These are phyloP conservation scores for Conidiobolus incongruus DNA, from an alignment of 371 early-diverging fungal genomes.

Conservation along the genomic window DNA sequence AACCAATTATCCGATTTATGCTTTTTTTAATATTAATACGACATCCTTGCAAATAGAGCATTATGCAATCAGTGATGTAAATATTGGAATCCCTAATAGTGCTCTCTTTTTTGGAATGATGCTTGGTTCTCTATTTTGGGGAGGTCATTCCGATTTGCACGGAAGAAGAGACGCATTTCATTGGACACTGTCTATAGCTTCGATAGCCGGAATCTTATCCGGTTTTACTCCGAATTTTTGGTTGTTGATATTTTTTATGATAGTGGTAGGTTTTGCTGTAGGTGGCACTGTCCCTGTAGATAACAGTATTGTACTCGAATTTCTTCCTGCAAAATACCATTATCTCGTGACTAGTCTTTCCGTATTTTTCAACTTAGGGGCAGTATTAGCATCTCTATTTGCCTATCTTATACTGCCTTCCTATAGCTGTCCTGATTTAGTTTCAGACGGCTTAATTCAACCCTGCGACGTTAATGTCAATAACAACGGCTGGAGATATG, in stretches of 20 bases:
- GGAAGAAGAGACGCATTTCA: conserved; percentile 61
- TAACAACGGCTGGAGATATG: conserved; percentile 55
- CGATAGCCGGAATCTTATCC: conserved; percentile 40
- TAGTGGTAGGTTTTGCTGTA: conserved; percentile 55
- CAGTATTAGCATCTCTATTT: conserved; percentile 41
- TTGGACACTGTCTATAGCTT: conserved; percentile 47
- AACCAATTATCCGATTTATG: conserved; percentile 6
- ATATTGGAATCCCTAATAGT: conserved; percentile 36
- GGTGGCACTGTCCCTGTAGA: conserved; percentile 84
- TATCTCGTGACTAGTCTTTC: conserved; percentile 62
- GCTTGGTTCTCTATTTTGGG: conserved; percentile 67
- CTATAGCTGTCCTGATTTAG: conserved; percentile 30
- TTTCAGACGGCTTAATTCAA: conserved; percentile 9
- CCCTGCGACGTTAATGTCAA: conserved; percentile 23
- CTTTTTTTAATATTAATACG: too few species aligned
- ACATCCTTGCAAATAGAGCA: conserved; percentile 9
- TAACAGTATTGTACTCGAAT: conserved; percentile 66
- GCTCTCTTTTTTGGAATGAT: conserved; percentile 57
- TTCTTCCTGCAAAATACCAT: conserved; percentile 50
- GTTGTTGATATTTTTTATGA: conserved; percentile 12
- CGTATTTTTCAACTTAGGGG: conserved; percentile 65
- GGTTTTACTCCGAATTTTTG: conserved; percentile 38
- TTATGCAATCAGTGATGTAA: conserved; percentile 25
- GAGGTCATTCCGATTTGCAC: conserved; percentile 41
- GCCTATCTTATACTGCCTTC: conserved; percentile 12